Evolutionary conservation across 495 filamentous ascomycete genomes (phyloP), one percentile per base, ranked within the genome.

Genomic region (Aspergillus mulundensis): DNA sequence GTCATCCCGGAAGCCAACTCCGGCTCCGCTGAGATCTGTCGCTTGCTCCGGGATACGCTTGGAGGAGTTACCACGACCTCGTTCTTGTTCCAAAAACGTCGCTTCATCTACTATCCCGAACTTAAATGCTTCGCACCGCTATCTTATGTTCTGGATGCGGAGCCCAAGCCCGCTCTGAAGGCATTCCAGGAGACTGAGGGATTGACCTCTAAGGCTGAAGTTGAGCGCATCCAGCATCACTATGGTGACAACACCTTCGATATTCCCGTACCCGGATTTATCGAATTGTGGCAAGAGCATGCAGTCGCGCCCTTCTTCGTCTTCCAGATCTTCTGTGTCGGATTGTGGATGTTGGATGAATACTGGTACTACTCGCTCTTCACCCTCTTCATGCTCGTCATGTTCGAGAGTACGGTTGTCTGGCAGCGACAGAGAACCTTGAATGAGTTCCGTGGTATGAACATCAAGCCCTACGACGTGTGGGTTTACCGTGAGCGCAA

Each of bases 331-430:
- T 99, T 99, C 77, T 97, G 95, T 61, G 94, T 99, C 54, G 94
- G 95, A 24, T 76, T 99, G 57, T 99, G 94, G 94, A 90, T 97
- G 87, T 70, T 99, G 70, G 94, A 99, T 70, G 94, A 99, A 74
- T 97, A 97, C 74, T 99, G 94, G 94, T 99, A 99, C 75, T 99
- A 97, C 70, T 99, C 94, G 57, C 81, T 99, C 12, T 99, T 99
- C 67, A 97, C 94, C 1, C 84, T 97, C 19, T 93, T 97, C 76
- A 97, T 97, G 94, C 84, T 99, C 32, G 87, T 97, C 57, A 87
- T 83, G 43, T 99, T 99, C 66, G 94, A 99, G 77, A 96, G 92
- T 70, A 99, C 94, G 7, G 94, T 99, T 16, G 94, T 99, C 11
- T 99, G 94, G 94, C 94, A 99, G 76, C 85, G 94, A 56, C 94